Conservation (phyloP, 73 alveolate genomes). For the Blepharisma japonicum region DNA sequence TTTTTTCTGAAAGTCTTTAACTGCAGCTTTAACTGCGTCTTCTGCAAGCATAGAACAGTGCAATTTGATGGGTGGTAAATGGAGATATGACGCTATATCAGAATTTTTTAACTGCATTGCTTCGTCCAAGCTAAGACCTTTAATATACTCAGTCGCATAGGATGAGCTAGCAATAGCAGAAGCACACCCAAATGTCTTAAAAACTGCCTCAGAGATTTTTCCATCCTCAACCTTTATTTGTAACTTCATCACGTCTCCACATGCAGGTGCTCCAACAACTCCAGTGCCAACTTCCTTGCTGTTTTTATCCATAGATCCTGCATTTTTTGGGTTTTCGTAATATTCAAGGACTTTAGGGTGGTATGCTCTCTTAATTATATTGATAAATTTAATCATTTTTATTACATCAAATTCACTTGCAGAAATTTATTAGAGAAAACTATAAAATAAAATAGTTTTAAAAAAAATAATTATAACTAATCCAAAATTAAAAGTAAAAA, state of each 20-base stretch:
- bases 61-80: slow-evolving; percentile 88
- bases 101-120: slow-evolving; percentile 79
- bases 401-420: too few species aligned
- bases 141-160: slow-evolving; percentile 83
- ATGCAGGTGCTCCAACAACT: slow-evolving; percentile 95
- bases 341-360: slow-evolving; percentile 84
- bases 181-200: slow-evolving; percentile 97
- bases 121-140: slow-evolving; percentile 80
- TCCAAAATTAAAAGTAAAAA: too few species aligned
- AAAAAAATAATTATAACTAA: too few species aligned
- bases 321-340: slow-evolving; percentile 88
- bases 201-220: slow-evolving; percentile 84
- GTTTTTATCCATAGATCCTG: slow-evolving; percentile 71
- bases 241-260: slow-evolving; percentile 96
- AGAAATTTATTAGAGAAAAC: too few species aligned
- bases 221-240: slow-evolving; percentile 88
- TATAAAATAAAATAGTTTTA: too few species aligned
- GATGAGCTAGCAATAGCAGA: slow-evolving; percentile 92
- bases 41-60: slow-evolving; percentile 95
- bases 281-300: slow-evolving; percentile 90
- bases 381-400: too few species aligned
- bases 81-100: slow-evolving; percentile 81
- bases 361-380: slow-evolving; percentile 28
- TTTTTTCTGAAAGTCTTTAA: slow-evolving; percentile 74
- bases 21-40: slow-evolving; percentile 93